phyloP scores from a whole-genome alignment of 306 rosid species.

The Begonia peltatifolia region DNA sequence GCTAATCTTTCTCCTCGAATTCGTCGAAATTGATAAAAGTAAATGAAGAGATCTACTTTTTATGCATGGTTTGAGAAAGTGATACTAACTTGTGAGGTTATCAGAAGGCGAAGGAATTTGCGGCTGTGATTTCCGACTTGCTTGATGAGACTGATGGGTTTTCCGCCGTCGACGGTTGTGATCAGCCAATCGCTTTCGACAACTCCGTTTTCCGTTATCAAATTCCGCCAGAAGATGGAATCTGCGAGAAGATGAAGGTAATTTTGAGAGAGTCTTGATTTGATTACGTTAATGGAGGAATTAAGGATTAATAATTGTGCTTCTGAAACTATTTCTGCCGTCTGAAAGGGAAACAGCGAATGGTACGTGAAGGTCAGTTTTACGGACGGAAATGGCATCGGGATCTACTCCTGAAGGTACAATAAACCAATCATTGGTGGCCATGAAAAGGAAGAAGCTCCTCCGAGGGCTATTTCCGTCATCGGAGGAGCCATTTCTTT shows the following conservation, averaged over 20 bases:
- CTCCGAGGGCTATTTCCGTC: conserved; percentile 15
- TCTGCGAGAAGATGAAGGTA: conserved; percentile 19
- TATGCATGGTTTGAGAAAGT: background rate
- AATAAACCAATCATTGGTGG: conserved; percentile 26
- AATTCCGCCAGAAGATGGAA: conserved; percentile 87
- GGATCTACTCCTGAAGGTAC: conserved; percentile 4
- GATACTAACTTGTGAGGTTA: conserved; percentile 31
- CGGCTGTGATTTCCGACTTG: conserved; percentile 18
- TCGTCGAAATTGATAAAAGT: background rate
- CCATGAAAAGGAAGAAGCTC: background rate
- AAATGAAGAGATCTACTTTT: background rate
- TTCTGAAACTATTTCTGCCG: too few relatives aligned
- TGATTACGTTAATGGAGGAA: too few relatives aligned
- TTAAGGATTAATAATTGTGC: too few relatives aligned
- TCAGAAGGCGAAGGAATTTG: conserved; percentile 12
- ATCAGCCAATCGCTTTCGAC: conserved; percentile 92
- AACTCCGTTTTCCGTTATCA: conserved; percentile 94
- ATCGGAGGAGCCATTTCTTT: background rate
- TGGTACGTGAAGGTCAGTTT: background rate
- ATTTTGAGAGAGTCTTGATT: background rate
- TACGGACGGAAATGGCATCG: conserved; percentile 37
- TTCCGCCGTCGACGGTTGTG: conserved; percentile 95
- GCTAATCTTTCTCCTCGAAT: background rate
- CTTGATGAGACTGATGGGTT: conserved; percentile 57
- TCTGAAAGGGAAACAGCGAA: background rate